phyloP scores from a whole-genome alignment of 2,329 filamentous ascomycete species.

The Paecilomyces dactylethromorphus region DNA sequence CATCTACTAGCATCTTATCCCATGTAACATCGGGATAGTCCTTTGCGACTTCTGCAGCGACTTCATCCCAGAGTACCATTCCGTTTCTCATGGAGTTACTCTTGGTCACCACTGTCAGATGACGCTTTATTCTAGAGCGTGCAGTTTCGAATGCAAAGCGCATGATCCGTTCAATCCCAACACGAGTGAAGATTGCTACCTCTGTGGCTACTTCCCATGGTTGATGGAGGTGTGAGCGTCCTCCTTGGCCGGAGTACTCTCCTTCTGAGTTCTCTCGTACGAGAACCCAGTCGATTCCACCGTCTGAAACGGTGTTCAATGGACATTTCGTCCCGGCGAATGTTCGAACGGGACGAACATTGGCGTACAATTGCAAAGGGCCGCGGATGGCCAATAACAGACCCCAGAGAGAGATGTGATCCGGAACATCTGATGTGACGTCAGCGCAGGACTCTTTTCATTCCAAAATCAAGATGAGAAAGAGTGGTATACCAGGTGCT shows the following conservation, averaged over 20 bases:
- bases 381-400: slow-evolving; percentile 62
- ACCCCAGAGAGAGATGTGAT: slow-evolving; percentile 30
- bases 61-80: slow-evolving; percentile 63
- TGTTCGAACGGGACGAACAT: slow-evolving; percentile 58
- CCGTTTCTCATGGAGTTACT: slow-evolving; percentile 61
- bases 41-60: slow-evolving; percentile 47
- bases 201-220: slow-evolving; percentile 58
- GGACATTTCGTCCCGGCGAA: slow-evolving; percentile 56
- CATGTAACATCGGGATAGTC: slow-evolving; percentile 56
- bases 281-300: slow-evolving; percentile 61
- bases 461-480: not conserved
- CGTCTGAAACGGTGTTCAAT: slow-evolving; percentile 46
- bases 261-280: slow-evolving; percentile 62
- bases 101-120: slow-evolving; percentile 59
- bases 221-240: slow-evolving; percentile 52
- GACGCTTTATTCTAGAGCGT: slow-evolving; percentile 49
- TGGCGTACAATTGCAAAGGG: slow-evolving; percentile 62
- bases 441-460: not conserved
- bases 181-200: slow-evolving; percentile 57
- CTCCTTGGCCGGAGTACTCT: slow-evolving; percentile 60
- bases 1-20: slow-evolving; percentile 63
- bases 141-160: slow-evolving; percentile 59
- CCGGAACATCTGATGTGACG: slow-evolving; percentile 8
- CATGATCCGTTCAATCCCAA: slow-evolving; percentile 54
- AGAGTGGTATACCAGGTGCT: slow-evolving; percentile 46